phyloP scores from a whole-genome alignment of 345 rosid species.

The Mercurialis annua region DNA sequence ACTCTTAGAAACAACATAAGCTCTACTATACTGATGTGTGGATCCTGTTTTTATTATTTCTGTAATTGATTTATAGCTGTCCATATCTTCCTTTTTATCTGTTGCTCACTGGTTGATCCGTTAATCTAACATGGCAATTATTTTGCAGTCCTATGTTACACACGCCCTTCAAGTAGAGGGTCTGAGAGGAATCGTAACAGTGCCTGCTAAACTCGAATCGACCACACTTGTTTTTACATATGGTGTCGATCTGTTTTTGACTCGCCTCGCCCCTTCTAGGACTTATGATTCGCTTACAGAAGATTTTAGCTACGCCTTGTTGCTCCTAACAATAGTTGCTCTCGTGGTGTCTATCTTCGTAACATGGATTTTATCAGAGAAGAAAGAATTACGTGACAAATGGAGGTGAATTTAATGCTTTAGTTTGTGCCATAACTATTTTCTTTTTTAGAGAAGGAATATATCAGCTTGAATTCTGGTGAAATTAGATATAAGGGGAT shows the following conservation, averaged over 20 bases:
- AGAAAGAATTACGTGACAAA: constrained; percentile 77
- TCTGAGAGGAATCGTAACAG: constrained; percentile 68
- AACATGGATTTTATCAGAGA: constrained; percentile 84
- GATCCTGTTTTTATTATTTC: neutral
- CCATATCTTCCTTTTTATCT: neutral
- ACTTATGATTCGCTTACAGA: constrained; percentile 95
- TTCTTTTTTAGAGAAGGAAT: neutral
- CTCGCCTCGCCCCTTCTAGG: constrained; percentile 90
- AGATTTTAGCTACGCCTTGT: constrained; percentile 88
- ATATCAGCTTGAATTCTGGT: constrained; percentile 1
- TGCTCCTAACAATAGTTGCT: constrained; percentile 78
- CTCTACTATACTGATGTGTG: neutral
- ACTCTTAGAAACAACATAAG: too few species aligned
- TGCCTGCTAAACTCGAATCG: constrained; percentile 96
- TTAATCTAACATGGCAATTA: neutral
- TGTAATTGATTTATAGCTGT: neutral
- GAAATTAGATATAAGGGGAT: constrained; percentile 23
- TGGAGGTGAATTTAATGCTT: constrained; percentile 59
- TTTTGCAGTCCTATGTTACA: constrained; percentile 71
- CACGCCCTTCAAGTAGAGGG: constrained; percentile 88
- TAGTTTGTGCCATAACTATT: constrained; percentile 20
- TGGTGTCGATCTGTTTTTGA: constrained; percentile 88
- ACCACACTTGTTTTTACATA: constrained; percentile 82
- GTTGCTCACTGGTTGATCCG: neutral
- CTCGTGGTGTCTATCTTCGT: constrained; percentile 80